Evolutionary conservation across 1,284 basidiomycete species (phyloP).

Genomic region (Moniliophthora roreri): DNA sequence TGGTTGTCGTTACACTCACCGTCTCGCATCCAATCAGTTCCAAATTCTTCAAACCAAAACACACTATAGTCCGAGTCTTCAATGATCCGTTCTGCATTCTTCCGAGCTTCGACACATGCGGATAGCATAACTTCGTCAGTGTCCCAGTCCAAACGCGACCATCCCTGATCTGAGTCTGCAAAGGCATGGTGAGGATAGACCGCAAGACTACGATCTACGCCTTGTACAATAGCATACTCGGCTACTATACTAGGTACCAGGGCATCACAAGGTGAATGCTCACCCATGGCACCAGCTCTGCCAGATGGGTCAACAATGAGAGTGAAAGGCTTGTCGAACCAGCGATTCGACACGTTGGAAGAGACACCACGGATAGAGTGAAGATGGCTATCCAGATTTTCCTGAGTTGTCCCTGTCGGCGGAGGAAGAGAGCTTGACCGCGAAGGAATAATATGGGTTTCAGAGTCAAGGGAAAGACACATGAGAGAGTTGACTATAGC

Average conservation of each 20-base stretch:
- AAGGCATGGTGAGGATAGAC: conserved; percentile 17
- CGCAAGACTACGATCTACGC: conserved; percentile 47
- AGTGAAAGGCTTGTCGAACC: conserved; percentile 90
- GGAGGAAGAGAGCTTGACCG: conserved; percentile 21
- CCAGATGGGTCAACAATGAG: conserved; percentile 86
- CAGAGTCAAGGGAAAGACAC: conserved; percentile 68
- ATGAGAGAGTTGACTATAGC: conserved; percentile 78
- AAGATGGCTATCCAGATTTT: conserved; percentile 73
- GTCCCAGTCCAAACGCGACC: conserved; percentile 78
- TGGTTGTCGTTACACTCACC: conserved; percentile 47
- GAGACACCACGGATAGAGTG: conserved; percentile 71
- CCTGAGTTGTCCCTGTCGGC: conserved; percentile 23
- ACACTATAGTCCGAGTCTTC: conserved; percentile 84
- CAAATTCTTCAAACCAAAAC: conserved; percentile 86
- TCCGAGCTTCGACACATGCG: conserved; percentile 63
- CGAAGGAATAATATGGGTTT: conserved; percentile 48
- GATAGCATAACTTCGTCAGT: conserved; percentile 60
- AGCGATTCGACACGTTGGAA: conserved; percentile 77
- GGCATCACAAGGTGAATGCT: conserved; percentile 93
- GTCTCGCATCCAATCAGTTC: conserved; percentile 88
- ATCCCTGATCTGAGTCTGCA: conserved; percentile 34
- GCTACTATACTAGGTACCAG: conserved; percentile 89
- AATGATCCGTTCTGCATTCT: conserved; percentile 61
- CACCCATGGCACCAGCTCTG: conserved; percentile 86
- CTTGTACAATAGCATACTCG: conserved; percentile 78